phyloP scores from a whole-genome alignment of 805 yeast genomes.

The Blastobotrys parvus region DNA sequence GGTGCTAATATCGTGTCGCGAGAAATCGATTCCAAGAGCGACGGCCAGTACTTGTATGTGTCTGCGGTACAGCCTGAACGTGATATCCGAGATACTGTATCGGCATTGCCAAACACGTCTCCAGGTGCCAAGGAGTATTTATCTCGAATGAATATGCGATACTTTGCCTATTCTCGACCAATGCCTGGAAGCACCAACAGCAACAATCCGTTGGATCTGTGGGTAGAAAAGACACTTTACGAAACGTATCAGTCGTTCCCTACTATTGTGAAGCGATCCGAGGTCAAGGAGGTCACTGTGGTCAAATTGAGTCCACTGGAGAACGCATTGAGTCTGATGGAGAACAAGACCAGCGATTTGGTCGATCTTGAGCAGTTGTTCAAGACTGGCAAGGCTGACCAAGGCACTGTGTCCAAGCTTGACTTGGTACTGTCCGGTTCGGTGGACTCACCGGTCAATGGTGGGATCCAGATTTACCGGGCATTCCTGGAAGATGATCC shows the following conservation, averaged over 20 bases:
- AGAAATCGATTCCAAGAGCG: slow-evolving; percentile 51
- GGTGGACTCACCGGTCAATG: slow-evolving; percentile 87
- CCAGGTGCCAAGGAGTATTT: slow-evolving; percentile 62
- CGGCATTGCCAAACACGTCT: slow-evolving; percentile 22
- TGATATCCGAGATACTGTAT: neutral
- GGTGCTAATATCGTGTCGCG: slow-evolving; percentile 63
- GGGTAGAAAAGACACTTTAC: slow-evolving; percentile 84
- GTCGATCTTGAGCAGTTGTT: slow-evolving; percentile 49
- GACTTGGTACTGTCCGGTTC: slow-evolving; percentile 46
- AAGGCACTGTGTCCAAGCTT: slow-evolving; percentile 16
- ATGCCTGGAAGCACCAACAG: slow-evolving; percentile 66
- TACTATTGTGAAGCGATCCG: slow-evolving; percentile 77
- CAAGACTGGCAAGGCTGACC: slow-evolving; percentile 32
- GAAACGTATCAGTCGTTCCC: slow-evolving; percentile 75
- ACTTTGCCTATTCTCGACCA: slow-evolving; percentile 61
- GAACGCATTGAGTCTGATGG: slow-evolving; percentile 64
- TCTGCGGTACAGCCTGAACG: slow-evolving; percentile 59
- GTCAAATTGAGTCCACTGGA: slow-evolving; percentile 72
- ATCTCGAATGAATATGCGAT: slow-evolving; percentile 62
- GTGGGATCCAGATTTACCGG: slow-evolving; percentile 81
- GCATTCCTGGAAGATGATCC: slow-evolving; percentile 44
- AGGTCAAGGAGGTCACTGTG: slow-evolving; percentile 42
- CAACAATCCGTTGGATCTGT: slow-evolving; percentile 59
- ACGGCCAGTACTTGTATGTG: slow-evolving; percentile 69
- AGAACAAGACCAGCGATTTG: slow-evolving; percentile 63